Conservation (phyloP, 2,329 filamentous ascomycete genomes). For the Knoxdaviesia proteae region DNA sequence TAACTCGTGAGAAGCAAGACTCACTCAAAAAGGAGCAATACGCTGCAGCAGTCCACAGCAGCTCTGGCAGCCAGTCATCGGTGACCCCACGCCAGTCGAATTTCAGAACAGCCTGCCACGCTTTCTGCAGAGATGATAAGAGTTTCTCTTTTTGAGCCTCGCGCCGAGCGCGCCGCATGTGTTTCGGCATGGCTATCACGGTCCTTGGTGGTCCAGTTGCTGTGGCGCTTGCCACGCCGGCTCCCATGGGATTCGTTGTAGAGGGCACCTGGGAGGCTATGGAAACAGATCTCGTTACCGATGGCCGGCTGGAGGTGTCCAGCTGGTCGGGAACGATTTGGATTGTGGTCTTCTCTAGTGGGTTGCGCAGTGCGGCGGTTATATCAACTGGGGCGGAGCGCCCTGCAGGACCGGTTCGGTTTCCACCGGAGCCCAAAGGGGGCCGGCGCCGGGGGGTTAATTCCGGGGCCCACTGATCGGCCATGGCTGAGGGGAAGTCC, state of each 20-base stretch:
- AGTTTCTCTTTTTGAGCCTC: not conserved
- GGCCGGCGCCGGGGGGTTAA: too few species aligned
- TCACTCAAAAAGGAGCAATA: not conserved
- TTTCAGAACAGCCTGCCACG: not conserved
- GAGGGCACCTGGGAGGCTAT: not conserved
- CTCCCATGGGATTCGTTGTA: not conserved
- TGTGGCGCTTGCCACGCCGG: not conserved
- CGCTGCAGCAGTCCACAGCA: too few species aligned
- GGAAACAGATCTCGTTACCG: too few species aligned
- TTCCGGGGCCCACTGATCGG: not conserved
- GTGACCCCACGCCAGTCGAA: too few species aligned
- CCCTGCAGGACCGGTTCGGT: too few species aligned
- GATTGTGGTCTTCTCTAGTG: slow-evolving; percentile 2
- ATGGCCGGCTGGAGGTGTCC: not conserved
- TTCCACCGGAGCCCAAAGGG: too few species aligned
- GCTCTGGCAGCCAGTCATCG: too few species aligned
- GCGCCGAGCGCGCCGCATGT: not conserved
- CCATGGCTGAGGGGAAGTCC: not conserved
- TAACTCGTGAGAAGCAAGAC: not conserved
- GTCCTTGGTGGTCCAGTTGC: not conserved
- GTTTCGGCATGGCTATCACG: too few species aligned
- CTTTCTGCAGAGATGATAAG: too few species aligned
- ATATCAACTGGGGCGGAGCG: not conserved
- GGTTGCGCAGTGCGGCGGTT: not conserved
- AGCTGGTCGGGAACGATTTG: slow-evolving; percentile 1